Base-by-base conservation (phyloP, 2,329 filamentous ascomycete genomes). In the Monilinia laxa region DNA sequence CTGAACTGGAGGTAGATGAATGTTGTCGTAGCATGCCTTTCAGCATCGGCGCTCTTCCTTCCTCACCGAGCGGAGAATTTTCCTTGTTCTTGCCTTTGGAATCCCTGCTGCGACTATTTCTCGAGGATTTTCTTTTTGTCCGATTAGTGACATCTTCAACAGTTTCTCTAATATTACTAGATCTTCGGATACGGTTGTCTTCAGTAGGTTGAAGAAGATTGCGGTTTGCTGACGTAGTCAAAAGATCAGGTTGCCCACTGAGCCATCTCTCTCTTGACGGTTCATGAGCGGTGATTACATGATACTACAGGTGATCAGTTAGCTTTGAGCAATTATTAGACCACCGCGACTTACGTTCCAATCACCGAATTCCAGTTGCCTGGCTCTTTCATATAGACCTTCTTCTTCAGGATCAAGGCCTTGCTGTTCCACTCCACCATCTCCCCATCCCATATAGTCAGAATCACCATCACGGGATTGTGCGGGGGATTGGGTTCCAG, bases 211-310 rank as follows among this genome's bases (percentile, higher is more conserved):
- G 82, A 52, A 85, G 74, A 60, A 85, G 71, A 67, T 83, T 79
- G 62, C 82, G 78, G 71, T 87, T 86, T 9, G 84, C 83, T 9
- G 83, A 82, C 31, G 83, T 81, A 3, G 84, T 85, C 58, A 87
- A 74, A 31, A 86, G 81, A 52, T 76, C 77, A 12, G 85, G 85
- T 56, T 81, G 79, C 59, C 79, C 72, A 66, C 80, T 78, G 59
- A 89, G 75, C 75, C 88, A 90, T 70, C 89, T 84, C 68, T 93
- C 89, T 66, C 87, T 84, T 40, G 89, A 83, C 20, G 92, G 90
- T 70, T 92, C 86, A 76, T 90, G 85, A 25, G 87, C 93, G 45
- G 93, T 94, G 71, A 98, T 93, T 38, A 98, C 94, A 31, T 93
- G 94, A 77, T 98, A 98, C 91, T 95, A 73, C 64, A 20, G 16